Conservation (phyloP, 2,329 filamentous ascomycete species). For the Aspergillus sp. region DNA sequence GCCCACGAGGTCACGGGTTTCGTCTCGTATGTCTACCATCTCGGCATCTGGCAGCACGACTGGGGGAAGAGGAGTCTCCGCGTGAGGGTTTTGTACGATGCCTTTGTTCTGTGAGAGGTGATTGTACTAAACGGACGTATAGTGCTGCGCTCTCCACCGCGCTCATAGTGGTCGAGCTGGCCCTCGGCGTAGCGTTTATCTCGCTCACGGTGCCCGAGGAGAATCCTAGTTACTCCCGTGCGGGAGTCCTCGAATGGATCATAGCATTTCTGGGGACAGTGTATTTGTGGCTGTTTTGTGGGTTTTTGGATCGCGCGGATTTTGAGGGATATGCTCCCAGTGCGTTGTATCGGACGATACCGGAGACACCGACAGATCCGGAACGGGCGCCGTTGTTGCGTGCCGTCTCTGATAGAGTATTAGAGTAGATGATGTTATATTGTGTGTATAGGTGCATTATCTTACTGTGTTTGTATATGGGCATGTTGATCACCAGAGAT, state of each 20-base stretch:
- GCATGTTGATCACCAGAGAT: too few species aligned
- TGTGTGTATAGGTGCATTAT: too few species aligned
- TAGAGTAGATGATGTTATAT: too few species aligned
- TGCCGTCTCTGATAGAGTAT: too few species aligned
- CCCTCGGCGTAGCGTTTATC: conserved; percentile 16
- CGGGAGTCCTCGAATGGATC: conserved; percentile 20
- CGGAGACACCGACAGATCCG: not conserved
- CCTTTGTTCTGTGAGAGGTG: not conserved
- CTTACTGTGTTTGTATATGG: too few species aligned
- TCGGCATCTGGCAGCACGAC: conserved; percentile 12
- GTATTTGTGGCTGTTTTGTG: conserved; percentile 21
- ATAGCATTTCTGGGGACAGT: conserved; percentile 19
- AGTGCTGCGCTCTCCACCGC: conserved; percentile 20
- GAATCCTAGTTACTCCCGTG: conserved; percentile 10
- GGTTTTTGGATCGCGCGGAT: conserved; percentile 16
- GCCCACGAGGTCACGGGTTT: conserved; percentile 19
- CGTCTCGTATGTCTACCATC: conserved; percentile 13
- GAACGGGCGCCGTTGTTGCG: not conserved
- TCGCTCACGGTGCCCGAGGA: conserved; percentile 15
- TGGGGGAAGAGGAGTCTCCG: conserved; percentile 13
- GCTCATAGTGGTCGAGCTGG: conserved; percentile 16
- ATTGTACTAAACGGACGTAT: not conserved
- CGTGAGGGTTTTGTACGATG: conserved; percentile 17
- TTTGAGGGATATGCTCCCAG: conserved; percentile 14
- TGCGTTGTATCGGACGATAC: conserved; percentile 4